Evolutionary conservation across 345 rosid genomes (phyloP).

Genomic region (Boechera divaricarpa): DNA sequence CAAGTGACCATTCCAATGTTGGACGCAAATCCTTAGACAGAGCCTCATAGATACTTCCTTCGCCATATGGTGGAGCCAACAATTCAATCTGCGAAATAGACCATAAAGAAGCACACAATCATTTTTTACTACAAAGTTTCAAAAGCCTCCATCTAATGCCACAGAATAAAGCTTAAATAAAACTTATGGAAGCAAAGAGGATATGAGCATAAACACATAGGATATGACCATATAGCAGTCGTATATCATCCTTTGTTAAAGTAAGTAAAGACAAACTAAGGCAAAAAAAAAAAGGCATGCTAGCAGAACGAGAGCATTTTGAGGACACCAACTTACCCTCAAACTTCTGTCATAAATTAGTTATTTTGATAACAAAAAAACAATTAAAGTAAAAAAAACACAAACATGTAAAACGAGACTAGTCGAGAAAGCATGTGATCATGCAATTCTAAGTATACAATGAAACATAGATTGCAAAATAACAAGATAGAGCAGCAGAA

Average conservation of each 20-base stretch:
- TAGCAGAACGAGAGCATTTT: neutral
- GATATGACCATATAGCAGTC: neutral
- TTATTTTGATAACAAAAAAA: too few relatives aligned
- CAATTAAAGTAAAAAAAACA: too few relatives aligned
- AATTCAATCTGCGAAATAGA: conserved; percentile 31
- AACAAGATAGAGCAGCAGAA: neutral
- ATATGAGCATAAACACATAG: neutral
- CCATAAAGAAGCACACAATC: neutral
- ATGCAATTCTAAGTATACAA: neutral
- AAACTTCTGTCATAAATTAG: too few relatives aligned
- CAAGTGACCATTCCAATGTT: conserved; percentile 37
- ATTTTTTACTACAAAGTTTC: neutral
- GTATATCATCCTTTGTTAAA: neutral
- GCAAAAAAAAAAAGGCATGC: neutral
- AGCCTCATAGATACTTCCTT: conserved; percentile 31
- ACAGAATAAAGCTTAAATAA: neutral
- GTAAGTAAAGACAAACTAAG: neutral
- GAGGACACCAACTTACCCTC: neutral
- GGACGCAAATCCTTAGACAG: conserved; percentile 32
- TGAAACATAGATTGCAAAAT: neutral
- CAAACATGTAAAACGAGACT: neutral
- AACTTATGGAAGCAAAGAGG: neutral
- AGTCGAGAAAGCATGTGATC: too few relatives aligned
- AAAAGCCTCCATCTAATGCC: neutral
- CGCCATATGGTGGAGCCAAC: conserved; percentile 37